phyloP scores from a whole-genome alignment of 1,284 basidiomycete genomes.

The Cutaneotrichosporon sp. region DNA sequence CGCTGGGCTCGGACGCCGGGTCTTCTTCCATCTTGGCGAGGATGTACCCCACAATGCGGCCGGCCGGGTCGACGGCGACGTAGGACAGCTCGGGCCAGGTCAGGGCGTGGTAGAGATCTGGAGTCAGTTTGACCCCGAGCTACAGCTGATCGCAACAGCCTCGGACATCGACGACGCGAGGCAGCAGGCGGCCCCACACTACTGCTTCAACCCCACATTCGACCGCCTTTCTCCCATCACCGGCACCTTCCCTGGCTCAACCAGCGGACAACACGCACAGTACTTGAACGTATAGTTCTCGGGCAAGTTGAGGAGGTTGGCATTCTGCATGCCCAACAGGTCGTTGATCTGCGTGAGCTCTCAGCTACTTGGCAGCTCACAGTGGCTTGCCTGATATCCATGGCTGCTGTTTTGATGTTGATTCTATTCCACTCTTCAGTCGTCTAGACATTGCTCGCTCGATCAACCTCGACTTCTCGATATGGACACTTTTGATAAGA shows the following conservation, averaged over 20 bases:
- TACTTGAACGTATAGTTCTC: conserved; percentile 85
- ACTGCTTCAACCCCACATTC: background rate
- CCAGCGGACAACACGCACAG: conserved; percentile 59
- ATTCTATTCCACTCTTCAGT: background rate
- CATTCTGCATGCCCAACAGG: conserved; percentile 85
- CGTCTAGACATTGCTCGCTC: background rate
- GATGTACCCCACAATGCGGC: conserved; percentile 90
- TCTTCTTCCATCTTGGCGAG: conserved; percentile 92
- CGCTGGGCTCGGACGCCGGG: conserved; percentile 62
- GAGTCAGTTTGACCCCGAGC: conserved; percentile 3
- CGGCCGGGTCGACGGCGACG: conserved; percentile 86
- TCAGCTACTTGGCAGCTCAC: conserved; percentile 32
- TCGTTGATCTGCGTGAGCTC: conserved; percentile 57
- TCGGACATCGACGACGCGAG: no score
- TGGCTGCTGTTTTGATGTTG: conserved; percentile 26
- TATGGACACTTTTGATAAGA: background rate
- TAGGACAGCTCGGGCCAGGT: conserved; percentile 94
- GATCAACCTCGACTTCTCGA: conserved; percentile 7
- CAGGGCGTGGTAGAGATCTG: conserved; percentile 83
- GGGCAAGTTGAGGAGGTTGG: conserved; percentile 80
- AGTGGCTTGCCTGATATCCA: conserved; percentile 58
- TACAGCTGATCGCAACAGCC: background rate
- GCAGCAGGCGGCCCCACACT: no score
- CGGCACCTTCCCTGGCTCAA: background rate
- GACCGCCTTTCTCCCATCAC: background rate